Evolutionary conservation across 2,329 filamentous ascomycete species (phyloP).

Genomic region (Talaromyces sp.): DNA sequence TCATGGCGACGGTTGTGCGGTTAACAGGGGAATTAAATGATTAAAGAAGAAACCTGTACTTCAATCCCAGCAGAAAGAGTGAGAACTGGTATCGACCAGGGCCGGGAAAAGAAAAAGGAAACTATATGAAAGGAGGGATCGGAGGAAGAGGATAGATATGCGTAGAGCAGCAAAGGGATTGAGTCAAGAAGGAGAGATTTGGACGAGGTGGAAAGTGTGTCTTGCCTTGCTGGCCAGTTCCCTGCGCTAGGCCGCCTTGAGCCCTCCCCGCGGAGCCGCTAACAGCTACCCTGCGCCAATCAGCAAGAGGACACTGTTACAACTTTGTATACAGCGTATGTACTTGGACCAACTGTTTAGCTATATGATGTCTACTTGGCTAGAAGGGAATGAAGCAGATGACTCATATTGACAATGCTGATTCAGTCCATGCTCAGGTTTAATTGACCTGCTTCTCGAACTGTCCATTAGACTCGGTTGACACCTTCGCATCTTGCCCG

Average conservation of each 20-base stretch:
- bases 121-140: slow-evolving; percentile 15
- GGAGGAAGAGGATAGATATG: slow-evolving; percentile 11
- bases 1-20: slow-evolving; percentile 51
- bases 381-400: neutral
- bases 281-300: slow-evolving; percentile 9
- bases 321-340: too few species aligned
- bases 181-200: neutral
- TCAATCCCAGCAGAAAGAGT: slow-evolving; percentile 35
- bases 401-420: neutral
- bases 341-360: too few species aligned
- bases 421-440: neutral
- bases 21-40: slow-evolving; percentile 23
- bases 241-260: slow-evolving; percentile 16
- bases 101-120: slow-evolving; percentile 27
- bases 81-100: slow-evolving; percentile 24
- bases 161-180: neutral
- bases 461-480: slow-evolving; percentile 5
- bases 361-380: too few species aligned
- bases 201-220: slow-evolving; percentile 15
- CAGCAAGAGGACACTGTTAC: slow-evolving; percentile 15
- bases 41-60: slow-evolving; percentile 29
- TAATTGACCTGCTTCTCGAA: neutral
- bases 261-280: slow-evolving; percentile 13
- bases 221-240: slow-evolving; percentile 31
- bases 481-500: neutral